Conservation (phyloP, 345 rosid genomes). For the Isatis tinctoria region DNA sequence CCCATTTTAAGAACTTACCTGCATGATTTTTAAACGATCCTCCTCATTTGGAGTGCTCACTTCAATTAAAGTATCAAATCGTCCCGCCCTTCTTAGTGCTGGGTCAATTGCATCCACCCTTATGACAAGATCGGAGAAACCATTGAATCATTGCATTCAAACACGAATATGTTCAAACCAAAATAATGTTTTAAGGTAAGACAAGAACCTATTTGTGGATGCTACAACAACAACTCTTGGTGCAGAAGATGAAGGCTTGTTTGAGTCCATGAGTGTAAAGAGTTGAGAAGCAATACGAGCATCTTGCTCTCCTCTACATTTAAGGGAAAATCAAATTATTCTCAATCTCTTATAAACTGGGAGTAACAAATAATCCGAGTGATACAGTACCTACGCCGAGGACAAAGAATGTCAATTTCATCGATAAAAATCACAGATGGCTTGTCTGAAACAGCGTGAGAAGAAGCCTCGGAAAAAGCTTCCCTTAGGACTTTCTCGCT, state of each 20-base stretch:
- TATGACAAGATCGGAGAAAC: background rate
- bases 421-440: constrained; percentile 84
- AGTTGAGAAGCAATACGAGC: constrained; percentile 81
- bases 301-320: constrained; percentile 74
- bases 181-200: background rate
- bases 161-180: background rate
- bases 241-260: constrained; percentile 43
- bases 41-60: constrained; percentile 76
- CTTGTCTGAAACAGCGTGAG: constrained; percentile 54
- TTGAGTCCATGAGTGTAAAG: constrained; percentile 73
- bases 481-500: constrained; percentile 77
- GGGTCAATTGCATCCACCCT: constrained; percentile 84
- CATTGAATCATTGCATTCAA: background rate
- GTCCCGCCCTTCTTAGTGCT: constrained; percentile 74
- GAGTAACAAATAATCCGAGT: background rate
- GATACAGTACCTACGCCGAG: constrained; percentile 62
- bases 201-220: constrained; percentile 75
- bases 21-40: constrained; percentile 74
- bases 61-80: constrained; percentile 85
- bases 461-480: constrained; percentile 70
- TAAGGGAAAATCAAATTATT: background rate
- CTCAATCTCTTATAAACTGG: background rate
- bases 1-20: constrained; percentile 39
- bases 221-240: constrained; percentile 64
- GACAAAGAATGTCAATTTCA: constrained; percentile 88